These are phyloP conservation scores for Epichloe sibirici DNA, from an alignment of 2,329 filamentous ascomycete genomes.

Conservation along the genomic window DNA sequence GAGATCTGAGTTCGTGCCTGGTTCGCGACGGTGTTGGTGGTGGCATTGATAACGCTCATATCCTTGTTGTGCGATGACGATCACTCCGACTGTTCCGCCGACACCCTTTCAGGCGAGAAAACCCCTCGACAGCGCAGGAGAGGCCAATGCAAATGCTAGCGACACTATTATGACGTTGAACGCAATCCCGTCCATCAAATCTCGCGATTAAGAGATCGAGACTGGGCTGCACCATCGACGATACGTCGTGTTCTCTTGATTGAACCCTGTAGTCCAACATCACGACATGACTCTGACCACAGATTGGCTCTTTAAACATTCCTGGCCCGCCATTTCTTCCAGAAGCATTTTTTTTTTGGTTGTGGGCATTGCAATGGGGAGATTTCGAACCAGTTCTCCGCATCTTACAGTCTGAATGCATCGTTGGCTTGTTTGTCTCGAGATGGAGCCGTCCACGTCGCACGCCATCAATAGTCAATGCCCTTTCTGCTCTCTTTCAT, in stretches of 20 bases:
- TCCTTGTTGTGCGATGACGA: constrained; percentile 5
- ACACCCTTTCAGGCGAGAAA: background rate
- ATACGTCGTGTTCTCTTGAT: constrained; percentile 3
- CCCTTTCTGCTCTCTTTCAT: no score
- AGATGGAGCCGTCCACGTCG: background rate
- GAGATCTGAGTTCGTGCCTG: constrained; percentile 1
- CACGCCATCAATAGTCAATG: background rate
- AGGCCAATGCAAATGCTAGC: background rate
- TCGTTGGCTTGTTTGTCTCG: background rate
- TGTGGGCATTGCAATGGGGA: no score
- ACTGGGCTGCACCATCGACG: constrained; percentile 8
- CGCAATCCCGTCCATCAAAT: constrained; percentile 1
- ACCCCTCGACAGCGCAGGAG: background rate
- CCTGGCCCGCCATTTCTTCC: background rate
- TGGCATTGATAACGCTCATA: background rate
- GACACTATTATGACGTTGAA: constrained; percentile 1
- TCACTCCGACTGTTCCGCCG: constrained; percentile 6
- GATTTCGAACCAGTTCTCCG: no score
- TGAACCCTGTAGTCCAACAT: constrained; percentile 5
- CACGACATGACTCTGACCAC: constrained; percentile 4
- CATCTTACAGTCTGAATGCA: background rate
- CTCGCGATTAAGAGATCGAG: constrained; percentile 2
- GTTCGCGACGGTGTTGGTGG: background rate
- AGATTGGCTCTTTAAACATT: background rate
- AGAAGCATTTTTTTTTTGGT: background rate